Conservation (phyloP, 108 stramenopile genomes). For the Cyclostephanos tholiformis region DNA sequence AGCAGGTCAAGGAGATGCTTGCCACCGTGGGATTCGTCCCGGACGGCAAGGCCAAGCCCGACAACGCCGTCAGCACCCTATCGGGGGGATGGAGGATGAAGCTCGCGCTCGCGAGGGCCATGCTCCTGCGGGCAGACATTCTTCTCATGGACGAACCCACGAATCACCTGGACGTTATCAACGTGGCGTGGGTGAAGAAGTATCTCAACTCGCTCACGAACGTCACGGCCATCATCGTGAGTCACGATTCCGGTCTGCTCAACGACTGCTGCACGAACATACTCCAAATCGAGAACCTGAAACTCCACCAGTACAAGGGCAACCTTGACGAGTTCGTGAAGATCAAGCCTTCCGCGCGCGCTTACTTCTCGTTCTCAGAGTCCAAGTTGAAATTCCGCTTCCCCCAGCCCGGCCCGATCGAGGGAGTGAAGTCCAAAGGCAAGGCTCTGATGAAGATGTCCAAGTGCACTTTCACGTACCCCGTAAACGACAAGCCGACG, state of each 20-base stretch:
- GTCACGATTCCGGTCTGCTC: slow-evolving; percentile 98
- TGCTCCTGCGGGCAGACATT: slow-evolving; percentile 99
- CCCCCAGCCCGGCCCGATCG: slow-evolving; percentile 96
- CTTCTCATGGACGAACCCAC: slow-evolving; percentile 99
- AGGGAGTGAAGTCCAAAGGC: slow-evolving; percentile 99
- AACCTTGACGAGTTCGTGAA: slow-evolving; percentile 99
- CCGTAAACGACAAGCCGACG: slow-evolving; percentile 90
- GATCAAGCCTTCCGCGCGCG: slow-evolving; percentile 93
- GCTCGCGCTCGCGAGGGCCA: slow-evolving; percentile 97
- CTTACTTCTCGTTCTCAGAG: slow-evolving; percentile 95
- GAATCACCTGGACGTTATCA: slow-evolving; percentile 99
- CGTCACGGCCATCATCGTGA: slow-evolving; percentile 98
- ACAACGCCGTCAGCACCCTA: slow-evolving; percentile 96
- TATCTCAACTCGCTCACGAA: slow-evolving; percentile 96
- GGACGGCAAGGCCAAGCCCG: slow-evolving; percentile 96
- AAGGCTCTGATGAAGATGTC: slow-evolving; percentile 99
- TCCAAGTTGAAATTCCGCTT: slow-evolving; percentile 97
- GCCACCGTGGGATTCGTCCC: slow-evolving; percentile 95
- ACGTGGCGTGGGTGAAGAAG: slow-evolving; percentile 99
- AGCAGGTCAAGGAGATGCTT: slow-evolving; percentile 88
- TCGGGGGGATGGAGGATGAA: slow-evolving; percentile 99
- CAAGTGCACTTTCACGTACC: slow-evolving; percentile 98
- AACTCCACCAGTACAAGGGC: slow-evolving; percentile 95
- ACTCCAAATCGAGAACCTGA: slow-evolving; percentile 96
- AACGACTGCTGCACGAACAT: slow-evolving; percentile 99